Conservation (phyloP, 257 asterid genomes). For the Primulina eburnea region DNA sequence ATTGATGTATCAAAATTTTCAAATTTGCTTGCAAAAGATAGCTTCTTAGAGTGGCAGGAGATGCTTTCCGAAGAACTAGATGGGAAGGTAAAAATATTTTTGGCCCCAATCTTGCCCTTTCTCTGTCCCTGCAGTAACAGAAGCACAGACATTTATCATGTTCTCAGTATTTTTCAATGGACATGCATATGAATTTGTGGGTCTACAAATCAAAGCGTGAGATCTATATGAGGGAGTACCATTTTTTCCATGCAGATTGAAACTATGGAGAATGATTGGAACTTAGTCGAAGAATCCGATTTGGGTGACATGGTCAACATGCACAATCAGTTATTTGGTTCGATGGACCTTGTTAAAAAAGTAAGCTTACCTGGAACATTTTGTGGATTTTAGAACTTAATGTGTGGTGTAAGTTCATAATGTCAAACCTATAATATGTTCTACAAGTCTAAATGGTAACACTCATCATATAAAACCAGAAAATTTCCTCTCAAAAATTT, state of each 20-base stretch:
- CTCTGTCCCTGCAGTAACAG: neutral
- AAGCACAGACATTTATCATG: neutral
- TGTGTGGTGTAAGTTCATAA: neutral
- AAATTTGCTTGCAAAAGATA: slow-evolving; percentile 48
- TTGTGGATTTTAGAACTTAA: neutral
- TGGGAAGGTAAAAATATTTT: slow-evolving; percentile 44
- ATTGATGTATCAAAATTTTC: slow-evolving; percentile 65
- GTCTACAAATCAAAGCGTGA: neutral
- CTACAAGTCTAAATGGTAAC: neutral
- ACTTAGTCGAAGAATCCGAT: slow-evolving; percentile 45
- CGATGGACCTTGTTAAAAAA: slow-evolving; percentile 56
- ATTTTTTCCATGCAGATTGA: slow-evolving; percentile 42
- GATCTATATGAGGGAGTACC: neutral
- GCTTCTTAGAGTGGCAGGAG: slow-evolving; percentile 76
- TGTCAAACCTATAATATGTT: neutral
- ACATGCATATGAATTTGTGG: slow-evolving; percentile 5
- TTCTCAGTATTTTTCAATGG: neutral
- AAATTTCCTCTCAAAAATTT: neutral
- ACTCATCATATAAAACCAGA: too few species aligned
- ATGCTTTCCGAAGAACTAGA: slow-evolving; percentile 54
- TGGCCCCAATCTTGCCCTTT: slow-evolving; percentile 8
- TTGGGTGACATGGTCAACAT: slow-evolving; percentile 60
- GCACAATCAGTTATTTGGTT: slow-evolving; percentile 80
- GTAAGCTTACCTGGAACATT: slow-evolving; percentile 33
- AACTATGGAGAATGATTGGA: slow-evolving; percentile 59